phyloP scores from a whole-genome alignment of 2,329 filamentous ascomycete species.

The Calonectria multiphialidica region DNA sequence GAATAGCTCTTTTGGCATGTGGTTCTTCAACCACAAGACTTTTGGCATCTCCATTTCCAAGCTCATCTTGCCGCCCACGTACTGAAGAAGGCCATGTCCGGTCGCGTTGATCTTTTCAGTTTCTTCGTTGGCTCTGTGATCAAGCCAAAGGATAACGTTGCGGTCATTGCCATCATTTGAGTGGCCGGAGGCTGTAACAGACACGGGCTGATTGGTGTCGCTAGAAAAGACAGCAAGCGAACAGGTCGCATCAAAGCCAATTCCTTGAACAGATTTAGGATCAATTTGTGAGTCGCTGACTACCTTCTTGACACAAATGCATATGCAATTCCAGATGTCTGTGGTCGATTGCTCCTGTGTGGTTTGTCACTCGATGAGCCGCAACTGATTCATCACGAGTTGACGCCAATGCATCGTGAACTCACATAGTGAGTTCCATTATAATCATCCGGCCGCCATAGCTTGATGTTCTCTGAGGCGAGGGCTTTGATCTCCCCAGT shows the following conservation, averaged over 20 bases:
- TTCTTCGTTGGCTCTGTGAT: conserved; percentile 92
- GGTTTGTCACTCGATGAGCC: conserved; percentile 24
- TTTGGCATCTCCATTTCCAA: conserved; percentile 99
- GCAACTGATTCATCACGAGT: no score
- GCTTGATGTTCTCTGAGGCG: conserved; percentile 80
- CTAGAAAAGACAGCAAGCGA: conserved; percentile 91
- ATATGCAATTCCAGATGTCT: conserved; percentile 97
- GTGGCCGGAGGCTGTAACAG: conserved; percentile 89
- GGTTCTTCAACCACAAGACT: conserved; percentile 97
- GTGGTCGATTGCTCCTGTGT: conserved; percentile 92
- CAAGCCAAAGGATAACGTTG: conserved; percentile 97
- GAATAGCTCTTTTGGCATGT: conserved; percentile 94
- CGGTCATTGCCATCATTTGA: conserved; percentile 81
- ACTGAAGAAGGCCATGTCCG: conserved; percentile 90
- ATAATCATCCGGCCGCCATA: conserved; percentile 82
- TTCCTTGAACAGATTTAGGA: conserved; percentile 81
- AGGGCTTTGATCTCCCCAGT: conserved; percentile 87
- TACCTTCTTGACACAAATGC: conserved; percentile 85
- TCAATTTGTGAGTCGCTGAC: conserved; percentile 86
- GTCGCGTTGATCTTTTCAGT: conserved; percentile 94
- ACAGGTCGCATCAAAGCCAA: conserved; percentile 99
- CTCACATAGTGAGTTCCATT: conserved; percentile 83
- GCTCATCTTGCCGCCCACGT: conserved; percentile 97
- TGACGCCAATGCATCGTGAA: not conserved
- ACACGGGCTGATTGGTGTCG: conserved; percentile 89